Percentiles rank a stretch among this genome's conserved stretches.
phyloP scores from a whole-genome alignment of 805 yeast species.

The Kurtzmaniella fragi region DNA sequence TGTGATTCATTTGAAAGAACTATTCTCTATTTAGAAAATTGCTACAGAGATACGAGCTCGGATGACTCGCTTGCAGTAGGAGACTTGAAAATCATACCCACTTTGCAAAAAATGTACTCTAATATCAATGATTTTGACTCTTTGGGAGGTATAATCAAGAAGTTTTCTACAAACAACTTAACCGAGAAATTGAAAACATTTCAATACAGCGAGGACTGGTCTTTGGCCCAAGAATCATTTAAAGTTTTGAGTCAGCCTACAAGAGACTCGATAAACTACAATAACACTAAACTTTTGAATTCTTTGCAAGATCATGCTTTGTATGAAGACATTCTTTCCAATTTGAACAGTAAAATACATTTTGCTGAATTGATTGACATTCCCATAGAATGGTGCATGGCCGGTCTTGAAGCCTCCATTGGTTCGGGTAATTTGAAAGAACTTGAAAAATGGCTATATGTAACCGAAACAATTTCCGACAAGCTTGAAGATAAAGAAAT shows the following conservation, averaged over 20 bases:
- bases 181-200: conserved; percentile 76
- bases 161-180: conserved; percentile 62
- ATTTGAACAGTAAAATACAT: conserved; percentile 36
- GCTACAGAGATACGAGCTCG: conserved; percentile 41
- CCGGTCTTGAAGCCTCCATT: conserved; percentile 75
- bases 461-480: conserved; percentile 36
- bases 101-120: conserved; percentile 78
- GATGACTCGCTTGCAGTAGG: conserved; percentile 17
- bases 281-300: conserved; percentile 53
- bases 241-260: conserved; percentile 51
- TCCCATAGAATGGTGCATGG: conserved; percentile 54
- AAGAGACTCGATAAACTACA: conserved; percentile 24
- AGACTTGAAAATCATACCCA: conserved; percentile 36
- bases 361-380: conserved; percentile 14
- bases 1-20: conserved; percentile 87
- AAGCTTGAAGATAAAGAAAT: conserved; percentile 45
- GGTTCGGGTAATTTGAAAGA: conserved; percentile 50
- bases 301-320: conserved; percentile 75
- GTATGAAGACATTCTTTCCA: conserved; percentile 58
- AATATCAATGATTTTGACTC: conserved; percentile 87
- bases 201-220: conserved; percentile 83
- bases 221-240: conserved; percentile 80
- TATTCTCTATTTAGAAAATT: conserved; percentile 76
- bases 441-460: conserved; percentile 54
- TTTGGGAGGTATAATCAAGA: conserved; percentile 76